Percentiles rank a stretch among this genome's conserved stretches.
These are phyloP conservation scores for Penicillium sp. DNA, from an alignment of 2,329 filamentous ascomycete species.

Conservation along the genomic window DNA sequence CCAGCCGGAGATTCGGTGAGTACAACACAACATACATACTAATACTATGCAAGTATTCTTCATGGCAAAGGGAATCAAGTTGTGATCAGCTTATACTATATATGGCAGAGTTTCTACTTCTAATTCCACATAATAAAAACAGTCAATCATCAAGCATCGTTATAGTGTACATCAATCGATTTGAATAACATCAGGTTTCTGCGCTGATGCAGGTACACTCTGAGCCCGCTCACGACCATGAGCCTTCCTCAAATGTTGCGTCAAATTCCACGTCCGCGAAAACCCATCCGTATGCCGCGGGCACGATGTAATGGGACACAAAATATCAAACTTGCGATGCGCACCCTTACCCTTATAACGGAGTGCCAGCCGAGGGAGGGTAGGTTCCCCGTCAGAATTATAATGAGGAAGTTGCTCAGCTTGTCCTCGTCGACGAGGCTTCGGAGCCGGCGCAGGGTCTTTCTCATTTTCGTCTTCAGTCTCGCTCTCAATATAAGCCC, in stretches of 20 bases:
- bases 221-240: conserved; percentile 25
- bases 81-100: too few species aligned
- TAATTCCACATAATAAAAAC: too few species aligned
- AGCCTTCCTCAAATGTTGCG: conserved; percentile 39
- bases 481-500: conserved; percentile 25
- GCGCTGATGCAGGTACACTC: conserved; percentile 4
- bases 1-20: conserved; percentile 5
- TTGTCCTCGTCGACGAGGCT: background rate
- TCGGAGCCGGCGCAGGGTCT: background rate
- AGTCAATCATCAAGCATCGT: too few species aligned
- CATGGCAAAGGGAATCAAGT: too few species aligned
- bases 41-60: too few species aligned
- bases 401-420: background rate
- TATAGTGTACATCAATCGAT: conserved; percentile 9
- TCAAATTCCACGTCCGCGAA: conserved; percentile 43
- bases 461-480: conserved; percentile 34
- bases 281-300: conserved; percentile 37
- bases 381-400: conserved; percentile 1
- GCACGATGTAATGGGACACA: conserved; percentile 39
- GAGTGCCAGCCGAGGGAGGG: background rate
- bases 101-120: too few species aligned
- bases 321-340: conserved; percentile 32
- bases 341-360: conserved; percentile 28
- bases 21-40: too few species aligned
- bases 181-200: conserved; percentile 3